Conservation (phyloP, 1,139 yeast species). For the Chernovozyma aurita region DNA sequence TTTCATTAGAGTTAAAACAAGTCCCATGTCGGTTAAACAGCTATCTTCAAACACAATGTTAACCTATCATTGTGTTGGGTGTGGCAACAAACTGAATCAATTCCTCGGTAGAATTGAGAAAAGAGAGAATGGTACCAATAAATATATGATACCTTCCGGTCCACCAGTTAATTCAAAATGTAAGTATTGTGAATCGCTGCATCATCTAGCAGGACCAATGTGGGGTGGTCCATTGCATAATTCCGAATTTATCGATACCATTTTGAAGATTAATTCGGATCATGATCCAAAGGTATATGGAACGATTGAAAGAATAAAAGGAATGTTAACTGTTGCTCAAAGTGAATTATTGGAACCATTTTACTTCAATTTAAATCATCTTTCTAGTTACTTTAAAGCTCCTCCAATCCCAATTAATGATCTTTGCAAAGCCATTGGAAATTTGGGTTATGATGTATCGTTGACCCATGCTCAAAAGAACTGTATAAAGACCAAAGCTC, state of each 20-base stretch:
- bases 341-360: conserved; percentile 72
- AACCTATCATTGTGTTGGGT: conserved; percentile 82
- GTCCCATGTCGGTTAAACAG: conserved; percentile 78
- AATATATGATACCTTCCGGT: conserved; percentile 54
- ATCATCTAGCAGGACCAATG: conserved; percentile 94
- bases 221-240: conserved; percentile 82
- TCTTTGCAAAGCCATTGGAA: conserved; percentile 78
- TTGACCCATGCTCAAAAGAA: conserved; percentile 87
- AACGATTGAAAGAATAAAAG: conserved; percentile 79
- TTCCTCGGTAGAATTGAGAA: conserved; percentile 60
- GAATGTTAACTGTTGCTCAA: conserved; percentile 83
- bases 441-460: conserved; percentile 75
- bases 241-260: conserved; percentile 55
- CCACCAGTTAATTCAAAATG: conserved; percentile 57
- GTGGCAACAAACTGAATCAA: conserved; percentile 70
- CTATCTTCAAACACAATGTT: conserved; percentile 71
- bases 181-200: conserved; percentile 61
- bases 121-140: conserved; percentile 27
- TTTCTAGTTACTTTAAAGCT: conserved; percentile 71
- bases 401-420: conserved; percentile 78
- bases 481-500: conserved; percentile 85
- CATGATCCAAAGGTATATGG: conserved; percentile 56
- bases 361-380: conserved; percentile 74
- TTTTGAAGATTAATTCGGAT: conserved; percentile 51
- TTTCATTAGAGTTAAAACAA: conserved; percentile 68